A percentile compares a stretch with the other conserved stretches of the same genome.
phyloP scores from a whole-genome alignment of 768 basidiomycete genomes.

The Kwoniella dendrophila region DNA sequence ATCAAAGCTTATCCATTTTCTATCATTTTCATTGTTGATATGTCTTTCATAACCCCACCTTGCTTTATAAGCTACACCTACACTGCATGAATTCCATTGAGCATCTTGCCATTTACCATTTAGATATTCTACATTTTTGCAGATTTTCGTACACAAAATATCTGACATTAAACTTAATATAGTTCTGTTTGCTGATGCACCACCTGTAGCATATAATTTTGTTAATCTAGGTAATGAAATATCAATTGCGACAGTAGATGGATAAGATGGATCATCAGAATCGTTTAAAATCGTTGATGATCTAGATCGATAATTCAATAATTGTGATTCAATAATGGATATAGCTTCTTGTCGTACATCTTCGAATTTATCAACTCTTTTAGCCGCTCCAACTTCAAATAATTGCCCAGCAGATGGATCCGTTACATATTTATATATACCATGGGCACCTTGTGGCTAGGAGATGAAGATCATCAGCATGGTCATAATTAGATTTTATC shows the following conservation, averaged over 20 bases:
- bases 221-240: conserved; percentile 57
- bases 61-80: conserved; percentile 50
- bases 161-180: conserved; percentile 77
- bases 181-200: conserved; percentile 71
- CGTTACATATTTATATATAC: conserved; percentile 61
- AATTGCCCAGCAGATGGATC: conserved; percentile 19
- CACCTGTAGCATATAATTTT: conserved; percentile 75
- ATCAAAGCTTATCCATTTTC: conserved; percentile 40
- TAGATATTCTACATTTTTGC: conserved; percentile 55
- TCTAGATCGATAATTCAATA: conserved; percentile 75
- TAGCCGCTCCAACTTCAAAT: conserved; percentile 15
- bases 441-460: conserved; percentile 69
- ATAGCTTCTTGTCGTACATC: conserved; percentile 61
- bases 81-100: conserved; percentile 48
- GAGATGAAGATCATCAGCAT: background rate
- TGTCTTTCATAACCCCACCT: conserved; percentile 49
- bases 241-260: conserved; percentile 17
- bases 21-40: conserved; percentile 15
- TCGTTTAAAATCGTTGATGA: conserved; percentile 63
- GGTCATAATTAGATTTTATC: background rate
- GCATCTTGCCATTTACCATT: conserved; percentile 34
- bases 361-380: conserved; percentile 35
- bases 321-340: conserved; percentile 79
- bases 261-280: conserved; percentile 18
- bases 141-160: conserved; percentile 75